Conservation (phyloP, 306 rosid genomes). For the Herpetospermum pedunculosum region DNA sequence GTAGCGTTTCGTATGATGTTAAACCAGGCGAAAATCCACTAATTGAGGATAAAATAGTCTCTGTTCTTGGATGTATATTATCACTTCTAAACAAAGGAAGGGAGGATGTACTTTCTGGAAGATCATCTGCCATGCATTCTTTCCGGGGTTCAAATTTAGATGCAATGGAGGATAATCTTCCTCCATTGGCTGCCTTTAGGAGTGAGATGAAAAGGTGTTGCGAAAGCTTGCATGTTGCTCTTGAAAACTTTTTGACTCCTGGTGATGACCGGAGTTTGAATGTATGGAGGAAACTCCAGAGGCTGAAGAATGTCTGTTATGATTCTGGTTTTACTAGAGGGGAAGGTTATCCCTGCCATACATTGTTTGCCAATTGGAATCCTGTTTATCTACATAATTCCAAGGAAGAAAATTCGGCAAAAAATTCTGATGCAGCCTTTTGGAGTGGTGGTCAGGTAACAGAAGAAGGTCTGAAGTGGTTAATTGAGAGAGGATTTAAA, state of each 20-base stretch:
- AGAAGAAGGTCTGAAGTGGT: conserved; percentile 85
- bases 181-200: conserved; percentile 74
- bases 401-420: conserved; percentile 29
- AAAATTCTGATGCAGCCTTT: conserved; percentile 55
- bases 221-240: conserved; percentile 89
- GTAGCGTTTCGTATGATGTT: conserved; percentile 61
- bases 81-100: conserved; percentile 63
- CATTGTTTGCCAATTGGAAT: conserved; percentile 73
- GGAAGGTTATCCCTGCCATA: conserved; percentile 65
- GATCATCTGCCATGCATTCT: conserved; percentile 36
- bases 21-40: conserved; percentile 49
- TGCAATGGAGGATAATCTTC: conserved; percentile 44
- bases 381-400: conserved; percentile 43
- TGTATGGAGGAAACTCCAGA: conserved; percentile 91
- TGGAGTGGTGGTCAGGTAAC: conserved; percentile 98
- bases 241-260: conserved; percentile 54
- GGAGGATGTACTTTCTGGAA: conserved; percentile 76
- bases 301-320: conserved; percentile 79
- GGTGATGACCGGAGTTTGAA: conserved; percentile 49
- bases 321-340: conserved; percentile 63
- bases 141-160: conserved; percentile 25
- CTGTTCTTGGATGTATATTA: conserved; percentile 77
- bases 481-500: conserved; percentile 56
- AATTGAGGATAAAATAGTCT: conserved; percentile 79
- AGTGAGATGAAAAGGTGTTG: conserved; percentile 91